Evolutionary conservation across 768 basidiomycete genomes (phyloP), one percentile per base, ranked within the genome.

Genomic region (Mycena albidolilacea): DNA sequence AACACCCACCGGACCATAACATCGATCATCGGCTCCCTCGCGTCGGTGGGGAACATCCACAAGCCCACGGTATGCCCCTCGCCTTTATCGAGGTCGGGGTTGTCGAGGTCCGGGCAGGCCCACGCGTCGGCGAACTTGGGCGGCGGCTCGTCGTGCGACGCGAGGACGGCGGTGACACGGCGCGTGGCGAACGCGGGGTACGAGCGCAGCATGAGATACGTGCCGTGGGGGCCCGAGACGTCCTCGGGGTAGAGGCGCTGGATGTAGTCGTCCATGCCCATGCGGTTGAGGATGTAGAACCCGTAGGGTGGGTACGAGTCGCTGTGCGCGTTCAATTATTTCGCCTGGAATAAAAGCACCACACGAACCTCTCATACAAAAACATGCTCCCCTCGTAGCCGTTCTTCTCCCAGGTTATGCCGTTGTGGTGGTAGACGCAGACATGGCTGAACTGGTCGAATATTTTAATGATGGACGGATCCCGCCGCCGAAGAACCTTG

Each of bases 321-420:
- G 77, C 94, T 95, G 76, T 19, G 14, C 19, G 72, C 67, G 67
- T 37, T 46, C 7, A n/a, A 30, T 30, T 30, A 30, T 30, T 30
- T 30, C 30, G 4, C 30, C 30, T 30, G 30, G 3, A 30, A 43
- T 9, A 43, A 43, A 43, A 43, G 9, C 41, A 43, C 6, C 5
- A 5, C 41, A 85, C 89, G 75, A 76, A 95, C 94, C 94, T 87
- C 84, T 96, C 94, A 77, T 93, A 95, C 76, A 96, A 85, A 83
- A 96, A 96, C 91, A 96, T 94, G 82, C 90, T 92, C n/a, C 95
- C 95, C 80, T 96, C 95, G 79, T 82, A 93, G 54, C 94, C 94
- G 72, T 92, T 89, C 81, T 95, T 95, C 81, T 91, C 90, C 95
- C 95, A 96, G 78, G 90, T 91, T 77, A 87, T 82, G 8, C 85